These are phyloP conservation scores for Eutypa lata DNA, from an alignment of 2,329 filamentous ascomycete genomes.

Conservation along the genomic window DNA sequence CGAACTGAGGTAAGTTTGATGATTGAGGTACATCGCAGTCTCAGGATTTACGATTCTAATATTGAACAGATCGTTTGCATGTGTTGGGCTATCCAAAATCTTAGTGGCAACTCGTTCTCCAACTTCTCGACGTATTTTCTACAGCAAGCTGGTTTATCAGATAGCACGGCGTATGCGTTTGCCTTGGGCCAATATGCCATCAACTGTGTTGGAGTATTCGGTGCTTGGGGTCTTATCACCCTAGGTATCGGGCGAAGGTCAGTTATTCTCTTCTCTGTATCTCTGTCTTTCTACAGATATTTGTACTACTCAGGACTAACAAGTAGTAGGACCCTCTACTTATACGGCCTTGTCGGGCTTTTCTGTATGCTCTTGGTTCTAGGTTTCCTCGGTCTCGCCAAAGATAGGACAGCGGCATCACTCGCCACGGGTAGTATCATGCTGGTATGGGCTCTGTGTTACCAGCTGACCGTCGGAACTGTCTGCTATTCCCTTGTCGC, in stretches of 20 bases:
- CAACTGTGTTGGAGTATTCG: slow-evolving; percentile 78
- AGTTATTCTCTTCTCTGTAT: not conserved
- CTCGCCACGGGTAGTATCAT: slow-evolving; percentile 83
- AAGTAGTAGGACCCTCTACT: slow-evolving; percentile 54
- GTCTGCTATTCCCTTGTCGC: slow-evolving; percentile 87
- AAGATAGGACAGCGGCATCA: slow-evolving; percentile 59
- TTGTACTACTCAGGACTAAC: slow-evolving; percentile 27
- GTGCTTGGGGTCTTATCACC: slow-evolving; percentile 78
- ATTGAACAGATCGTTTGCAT: slow-evolving; percentile 55
- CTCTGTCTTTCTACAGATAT: slow-evolving; percentile 1
- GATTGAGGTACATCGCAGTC: not conserved
- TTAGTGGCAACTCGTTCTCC: slow-evolving; percentile 62
- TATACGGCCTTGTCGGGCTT: slow-evolving; percentile 71
- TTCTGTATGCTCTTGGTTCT: slow-evolving; percentile 77
- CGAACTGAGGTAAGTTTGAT: slow-evolving; percentile 65
- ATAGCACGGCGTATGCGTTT: slow-evolving; percentile 53
- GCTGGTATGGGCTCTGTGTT: slow-evolving; percentile 77
- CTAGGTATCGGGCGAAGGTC: slow-evolving; percentile 68
- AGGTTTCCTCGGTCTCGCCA: slow-evolving; percentile 77
- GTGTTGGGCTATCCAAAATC: slow-evolving; percentile 62
- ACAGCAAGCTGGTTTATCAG: slow-evolving; percentile 54
- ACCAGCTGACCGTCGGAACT: slow-evolving; percentile 84
- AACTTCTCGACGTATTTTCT: slow-evolving; percentile 64
- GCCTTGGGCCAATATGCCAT: slow-evolving; percentile 64
- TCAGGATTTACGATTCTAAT: slow-evolving; percentile 5